Conservation (phyloP, 345 rosid species). For the Odontarrhena argentea region DNA sequence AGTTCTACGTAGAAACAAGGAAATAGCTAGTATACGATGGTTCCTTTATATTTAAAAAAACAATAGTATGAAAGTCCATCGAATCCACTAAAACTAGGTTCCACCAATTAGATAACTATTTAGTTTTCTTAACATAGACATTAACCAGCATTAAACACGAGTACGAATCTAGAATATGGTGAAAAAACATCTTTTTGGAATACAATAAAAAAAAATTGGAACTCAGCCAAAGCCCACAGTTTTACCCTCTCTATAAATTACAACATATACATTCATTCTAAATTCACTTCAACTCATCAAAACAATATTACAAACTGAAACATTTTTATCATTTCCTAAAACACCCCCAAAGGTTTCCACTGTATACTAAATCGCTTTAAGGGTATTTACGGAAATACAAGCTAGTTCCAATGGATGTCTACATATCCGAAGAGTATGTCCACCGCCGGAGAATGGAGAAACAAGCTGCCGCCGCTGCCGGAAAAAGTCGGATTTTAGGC, state of each 20-base stretch:
- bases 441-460: conserved; percentile 56
- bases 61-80: background rate
- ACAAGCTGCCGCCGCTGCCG: conserved; percentile 42
- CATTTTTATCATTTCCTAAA: background rate
- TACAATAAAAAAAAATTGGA: conserved; percentile 12
- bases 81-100: conserved; percentile 18
- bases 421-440: conserved; percentile 71
- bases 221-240: conserved; percentile 29
- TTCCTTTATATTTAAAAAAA: background rate
- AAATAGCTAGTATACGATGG: too few relatives aligned
- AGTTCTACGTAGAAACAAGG: background rate
- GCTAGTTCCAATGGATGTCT: conserved; percentile 51
- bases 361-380: background rate
- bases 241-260: conserved; percentile 27
- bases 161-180: background rate
- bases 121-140: background rate
- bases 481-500: conserved; percentile 17
- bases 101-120: background rate
- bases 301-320: conserved; percentile 5
- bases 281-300: conserved; percentile 12
- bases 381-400: background rate
- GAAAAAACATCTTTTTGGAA: conserved; percentile 6
- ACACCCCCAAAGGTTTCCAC: background rate
- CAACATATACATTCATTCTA: background rate
- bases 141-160: conserved; percentile 7